Evolutionary conservation across 805 yeast species (phyloP).

Genomic region (Kregervanrija delftensis): DNA sequence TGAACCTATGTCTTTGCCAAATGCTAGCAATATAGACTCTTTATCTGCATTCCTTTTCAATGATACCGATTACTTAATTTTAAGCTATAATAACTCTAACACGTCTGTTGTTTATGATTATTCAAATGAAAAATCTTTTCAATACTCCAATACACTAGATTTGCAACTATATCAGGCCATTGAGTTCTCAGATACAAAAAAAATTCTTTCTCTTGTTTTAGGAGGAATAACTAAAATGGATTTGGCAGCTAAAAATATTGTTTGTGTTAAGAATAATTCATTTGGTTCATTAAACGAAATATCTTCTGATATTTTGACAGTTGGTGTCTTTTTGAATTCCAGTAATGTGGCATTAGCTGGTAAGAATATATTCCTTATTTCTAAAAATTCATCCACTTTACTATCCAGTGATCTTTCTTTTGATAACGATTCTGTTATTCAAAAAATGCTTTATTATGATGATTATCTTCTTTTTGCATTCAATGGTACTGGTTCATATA

Average conservation of each 20-base stretch:
- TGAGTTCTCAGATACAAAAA: not conserved
- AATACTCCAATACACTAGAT: conserved; percentile 18
- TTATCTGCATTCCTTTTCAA: conserved; percentile 26
- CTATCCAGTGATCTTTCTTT: conserved; percentile 12
- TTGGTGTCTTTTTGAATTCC: conserved; percentile 41
- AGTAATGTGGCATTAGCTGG: conserved; percentile 57
- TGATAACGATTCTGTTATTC: conserved; percentile 16
- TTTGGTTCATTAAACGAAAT: not conserved
- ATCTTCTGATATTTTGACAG: not conserved
- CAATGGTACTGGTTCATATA: conserved; percentile 28
- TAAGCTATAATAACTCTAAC: conserved; percentile 25
- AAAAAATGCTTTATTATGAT: conserved; percentile 29
- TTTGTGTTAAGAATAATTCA: conserved; percentile 5
- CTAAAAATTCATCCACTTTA: not conserved
- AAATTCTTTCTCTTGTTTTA: conserved; percentile 9
- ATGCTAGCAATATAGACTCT: conserved; percentile 17
- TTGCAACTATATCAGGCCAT: conserved; percentile 28
- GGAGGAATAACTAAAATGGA: conserved; percentile 19
- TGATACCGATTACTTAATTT: conserved; percentile 34
- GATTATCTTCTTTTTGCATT: conserved; percentile 40
- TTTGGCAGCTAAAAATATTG: conserved; percentile 11
- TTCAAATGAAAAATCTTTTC: conserved; percentile 30
- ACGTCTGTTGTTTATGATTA: conserved; percentile 34
- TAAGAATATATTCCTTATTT: conserved; percentile 9
- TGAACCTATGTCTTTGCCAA: conserved; percentile 27